Evolutionary conservation across 2,329 filamentous ascomycete species (phyloP), one percentile per base, ranked within the genome.

Genomic region (Epichloe gansuensis): DNA sequence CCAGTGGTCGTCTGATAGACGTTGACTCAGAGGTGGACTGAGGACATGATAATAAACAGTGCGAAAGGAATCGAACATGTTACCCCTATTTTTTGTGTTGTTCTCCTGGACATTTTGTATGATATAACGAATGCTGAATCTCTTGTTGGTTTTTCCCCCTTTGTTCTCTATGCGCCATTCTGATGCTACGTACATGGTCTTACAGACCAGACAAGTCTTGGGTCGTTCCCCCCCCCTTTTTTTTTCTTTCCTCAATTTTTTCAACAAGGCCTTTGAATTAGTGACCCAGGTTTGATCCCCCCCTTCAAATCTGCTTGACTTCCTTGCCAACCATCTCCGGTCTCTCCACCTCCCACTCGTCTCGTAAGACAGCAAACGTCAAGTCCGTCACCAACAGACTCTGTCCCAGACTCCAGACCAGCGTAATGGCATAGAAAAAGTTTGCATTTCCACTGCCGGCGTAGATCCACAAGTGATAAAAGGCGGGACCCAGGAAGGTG

Each of bases 391-490:
- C 79, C 34, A 98, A 72, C 56, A 98, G 75, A 39, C 89, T 90
- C 59, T 95, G 76, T 0, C 89, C 93, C 25, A 98, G 68, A 64
- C 89, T 95, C 93, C 93, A 98, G 0, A 98, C 93, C n/a, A 98
- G 72, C 0, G 93, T 98, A 61, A 98, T 97, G 58, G 93, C 93
- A 65, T 98, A 98, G 71, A 98, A 98, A 72, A 98, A 98, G 66
- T 98, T 98, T 54, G 93, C 93, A 62, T 98, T 98, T 31, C 93
- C 93, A 52, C 89, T 95, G 48, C 93, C 93, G 2, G 93, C 93
- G 64, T 97, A 98, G 53, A 98, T 91, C 93, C 93, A 98, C 5
- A 98, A 74, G 64, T 98, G 84, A 66, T 97, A 95, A 65, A 98
- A 98, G 0, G 90, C 89, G 1, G 93, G 93, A 0, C 93, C 93